Percentiles rank a stretch among this genome's conserved stretches.
phyloP scores from a whole-genome alignment of 164 flowering plant genomes.

The Echeveria elegans region DNA sequence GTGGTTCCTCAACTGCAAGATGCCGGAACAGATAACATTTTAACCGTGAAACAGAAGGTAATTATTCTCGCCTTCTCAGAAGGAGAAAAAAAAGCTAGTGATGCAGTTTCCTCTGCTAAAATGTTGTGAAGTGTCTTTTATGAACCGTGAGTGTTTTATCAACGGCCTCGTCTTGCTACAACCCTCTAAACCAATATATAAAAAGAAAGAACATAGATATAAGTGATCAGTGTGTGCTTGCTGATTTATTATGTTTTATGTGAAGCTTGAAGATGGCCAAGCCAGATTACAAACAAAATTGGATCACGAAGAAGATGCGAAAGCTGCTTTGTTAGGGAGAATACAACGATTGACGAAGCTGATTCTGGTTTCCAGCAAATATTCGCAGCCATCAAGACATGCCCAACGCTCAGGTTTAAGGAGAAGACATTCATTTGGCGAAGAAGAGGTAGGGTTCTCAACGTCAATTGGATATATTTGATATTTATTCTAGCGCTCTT shows the following conservation, averaged over 20 bases:
- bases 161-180: too few relatives aligned
- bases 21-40: slow-evolving; percentile 51
- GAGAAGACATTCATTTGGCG: slow-evolving; percentile 98
- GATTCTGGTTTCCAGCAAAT: slow-evolving; percentile 80
- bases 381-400: slow-evolving; percentile 61
- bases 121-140: not conserved
- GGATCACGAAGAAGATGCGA: slow-evolving; percentile 98
- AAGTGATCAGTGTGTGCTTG: not conserved
- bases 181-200: too few relatives aligned
- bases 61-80: too few relatives aligned
- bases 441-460: slow-evolving; percentile 67
- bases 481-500: too few relatives aligned
- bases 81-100: not conserved
- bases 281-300: slow-evolving; percentile 81
- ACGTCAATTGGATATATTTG: not conserved
- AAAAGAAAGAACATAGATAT: too few relatives aligned
- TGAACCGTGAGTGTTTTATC: not conserved
- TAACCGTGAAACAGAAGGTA: slow-evolving; percentile 60
- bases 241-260: slow-evolving; percentile 15
- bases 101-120: not conserved
- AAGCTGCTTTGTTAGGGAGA: slow-evolving; percentile 83
- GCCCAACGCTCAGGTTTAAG: slow-evolving; percentile 66
- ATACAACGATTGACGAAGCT: slow-evolving; percentile 89
- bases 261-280: slow-evolving; percentile 96
- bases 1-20: slow-evolving; percentile 49